phyloP scores from a whole-genome alignment of 441 rosid genomes.

The Aquilaria agallochum region DNA sequence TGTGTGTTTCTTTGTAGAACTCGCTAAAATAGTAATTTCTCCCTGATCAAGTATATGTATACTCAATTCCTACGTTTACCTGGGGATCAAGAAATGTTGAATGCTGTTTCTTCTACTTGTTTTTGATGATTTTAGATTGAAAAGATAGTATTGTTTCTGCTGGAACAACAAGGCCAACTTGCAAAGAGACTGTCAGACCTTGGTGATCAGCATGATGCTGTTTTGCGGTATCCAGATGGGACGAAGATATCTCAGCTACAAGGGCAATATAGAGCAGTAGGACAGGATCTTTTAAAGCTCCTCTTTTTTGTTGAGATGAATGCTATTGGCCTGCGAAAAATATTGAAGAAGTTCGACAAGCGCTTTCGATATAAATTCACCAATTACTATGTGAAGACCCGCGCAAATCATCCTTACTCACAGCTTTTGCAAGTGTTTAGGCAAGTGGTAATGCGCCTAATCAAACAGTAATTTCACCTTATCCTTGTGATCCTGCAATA shows the following conservation, averaged over 20 bases:
- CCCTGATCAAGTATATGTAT: not conserved
- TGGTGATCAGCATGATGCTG: constrained; percentile 27
- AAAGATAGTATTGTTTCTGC: constrained; percentile 42
- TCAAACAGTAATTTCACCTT: constrained; percentile 11
- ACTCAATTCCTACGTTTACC: not conserved
- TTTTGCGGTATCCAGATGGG: constrained; percentile 26
- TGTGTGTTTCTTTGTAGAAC: too few species aligned
- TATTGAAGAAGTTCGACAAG: constrained; percentile 50
- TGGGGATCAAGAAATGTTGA: not conserved
- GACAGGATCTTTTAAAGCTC: constrained; percentile 41
- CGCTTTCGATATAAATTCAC: constrained; percentile 50
- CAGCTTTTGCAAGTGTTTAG: constrained; percentile 47
- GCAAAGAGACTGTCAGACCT: constrained; percentile 36
- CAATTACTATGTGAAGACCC: constrained; percentile 49
- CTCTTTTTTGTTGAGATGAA: constrained; percentile 47
- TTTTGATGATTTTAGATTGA: constrained; percentile 34
- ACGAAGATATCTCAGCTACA: constrained; percentile 28
- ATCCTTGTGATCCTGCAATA: not conserved
- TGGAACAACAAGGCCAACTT: constrained; percentile 50
- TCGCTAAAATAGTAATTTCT: too few species aligned
- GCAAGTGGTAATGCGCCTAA: constrained; percentile 43
- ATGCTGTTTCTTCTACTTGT: not conserved
- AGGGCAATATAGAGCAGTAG: constrained; percentile 44
- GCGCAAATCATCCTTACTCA: constrained; percentile 55
- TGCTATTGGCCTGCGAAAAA: constrained; percentile 48